Percentiles rank a stretch among this genome's conserved stretches.
Conservation (phyloP, 495 filamentous ascomycete species). For the Xylaria telfairii region DNA sequence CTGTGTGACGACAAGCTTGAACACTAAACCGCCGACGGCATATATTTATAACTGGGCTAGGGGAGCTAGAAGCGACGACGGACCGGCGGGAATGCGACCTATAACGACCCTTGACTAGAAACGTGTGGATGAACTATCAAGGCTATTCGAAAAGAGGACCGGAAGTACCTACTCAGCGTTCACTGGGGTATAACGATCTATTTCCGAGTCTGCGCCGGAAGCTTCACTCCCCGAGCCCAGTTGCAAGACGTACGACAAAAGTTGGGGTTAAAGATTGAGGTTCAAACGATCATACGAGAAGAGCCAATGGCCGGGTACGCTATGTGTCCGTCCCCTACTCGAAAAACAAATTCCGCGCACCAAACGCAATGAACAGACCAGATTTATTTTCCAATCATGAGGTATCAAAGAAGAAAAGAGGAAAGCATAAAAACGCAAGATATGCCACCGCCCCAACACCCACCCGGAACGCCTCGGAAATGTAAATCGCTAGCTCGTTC, state of each 20-base stretch:
- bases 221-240: not conserved
- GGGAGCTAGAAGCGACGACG: not conserved
- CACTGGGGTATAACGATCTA: not conserved
- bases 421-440: not conserved
- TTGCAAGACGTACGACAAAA: not conserved
- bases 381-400: not conserved
- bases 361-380: not conserved
- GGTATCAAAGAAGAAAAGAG: not conserved
- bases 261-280: not conserved
- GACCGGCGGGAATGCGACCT: not conserved
- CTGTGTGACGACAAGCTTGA: not conserved
- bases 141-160: too few species aligned
- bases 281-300: not conserved
- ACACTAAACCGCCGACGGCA: not conserved
- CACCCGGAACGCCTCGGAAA: constrained; percentile 7
- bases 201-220: not conserved
- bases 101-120: not conserved
- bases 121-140: not conserved
- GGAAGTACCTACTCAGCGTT: not conserved
- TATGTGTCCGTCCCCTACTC: not conserved
- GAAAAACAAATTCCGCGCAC: not conserved
- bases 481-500: not conserved
- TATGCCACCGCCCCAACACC: not conserved
- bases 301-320: not conserved
- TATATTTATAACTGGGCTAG: not conserved